These are phyloP conservation scores for Neoascochyta sp. DNA, from an alignment of 2,329 filamentous ascomycete genomes.

Conservation along the genomic window DNA sequence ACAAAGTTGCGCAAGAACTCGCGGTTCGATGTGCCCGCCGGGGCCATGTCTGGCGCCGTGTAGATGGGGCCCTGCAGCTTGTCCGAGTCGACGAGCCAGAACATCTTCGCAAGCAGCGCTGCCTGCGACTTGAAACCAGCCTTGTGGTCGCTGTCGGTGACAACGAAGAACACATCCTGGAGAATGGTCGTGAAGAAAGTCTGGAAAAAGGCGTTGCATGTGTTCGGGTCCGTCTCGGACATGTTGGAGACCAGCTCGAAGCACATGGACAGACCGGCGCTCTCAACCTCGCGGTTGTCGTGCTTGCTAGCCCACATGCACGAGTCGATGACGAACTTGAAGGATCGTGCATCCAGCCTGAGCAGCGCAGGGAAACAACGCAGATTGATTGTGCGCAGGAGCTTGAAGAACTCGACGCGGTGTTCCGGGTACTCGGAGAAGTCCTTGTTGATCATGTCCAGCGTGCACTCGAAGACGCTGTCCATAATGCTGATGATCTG, in stretches of 20 bases:
- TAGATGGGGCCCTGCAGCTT: slow-evolving; percentile 95
- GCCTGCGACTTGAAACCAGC: slow-evolving; percentile 98
- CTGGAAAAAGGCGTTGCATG: slow-evolving; percentile 93
- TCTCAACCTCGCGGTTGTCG: slow-evolving; percentile 96
- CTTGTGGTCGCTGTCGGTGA: slow-evolving; percentile 97
- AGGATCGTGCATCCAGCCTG: slow-evolving; percentile 91
- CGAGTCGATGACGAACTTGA: slow-evolving; percentile 99
- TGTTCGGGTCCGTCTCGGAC: slow-evolving; percentile 81
- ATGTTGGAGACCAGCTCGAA: slow-evolving; percentile 97
- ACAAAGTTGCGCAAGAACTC: slow-evolving; percentile 91
- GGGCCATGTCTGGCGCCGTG: slow-evolving; percentile 69
- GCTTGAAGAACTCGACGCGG: slow-evolving; percentile 98
- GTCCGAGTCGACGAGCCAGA: slow-evolving; percentile 85
- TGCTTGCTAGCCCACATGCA: slow-evolving; percentile 99
- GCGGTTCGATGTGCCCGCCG: slow-evolving; percentile 77
- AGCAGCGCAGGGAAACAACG: slow-evolving; percentile 94
- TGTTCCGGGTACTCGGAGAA: slow-evolving; percentile 99
- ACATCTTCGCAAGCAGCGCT: slow-evolving; percentile 88
- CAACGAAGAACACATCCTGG: slow-evolving; percentile 96
- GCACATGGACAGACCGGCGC: slow-evolving; percentile 95
- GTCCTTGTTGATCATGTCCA: slow-evolving; percentile 99
- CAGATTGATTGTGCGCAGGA: slow-evolving; percentile 90
- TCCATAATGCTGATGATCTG: slow-evolving; percentile 98
- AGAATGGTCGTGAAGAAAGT: slow-evolving; percentile 94
- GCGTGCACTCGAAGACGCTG: slow-evolving; percentile 95